A percentile compares a stretch with the other conserved stretches of the same genome.
Conservation (phyloP, 148 eudicot species). For the Amaranthus cruentus region DNA sequence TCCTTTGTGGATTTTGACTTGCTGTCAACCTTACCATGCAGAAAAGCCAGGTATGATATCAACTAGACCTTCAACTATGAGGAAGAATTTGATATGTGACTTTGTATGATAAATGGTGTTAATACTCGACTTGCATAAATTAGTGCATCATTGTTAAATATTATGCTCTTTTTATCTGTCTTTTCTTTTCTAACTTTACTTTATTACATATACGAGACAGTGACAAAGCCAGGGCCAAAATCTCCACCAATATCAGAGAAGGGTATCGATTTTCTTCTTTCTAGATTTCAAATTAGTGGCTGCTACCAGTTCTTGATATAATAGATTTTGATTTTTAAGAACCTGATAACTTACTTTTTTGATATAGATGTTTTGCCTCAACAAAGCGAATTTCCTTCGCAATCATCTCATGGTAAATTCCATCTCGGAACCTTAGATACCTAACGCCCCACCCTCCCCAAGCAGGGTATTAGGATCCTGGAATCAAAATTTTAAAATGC, state of each 20-base stretch:
- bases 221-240: neutral
- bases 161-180: no score
- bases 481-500: no score
- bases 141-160: neutral
- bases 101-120: no score
- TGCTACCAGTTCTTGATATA: no score
- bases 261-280: conserved; percentile 9
- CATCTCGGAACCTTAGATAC: neutral
- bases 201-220: conserved; percentile 6
- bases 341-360: neutral
- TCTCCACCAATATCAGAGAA: neutral
- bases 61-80: neutral
- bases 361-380: neutral
- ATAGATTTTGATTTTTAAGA: neutral
- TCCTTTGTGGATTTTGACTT: conserved; percentile 32
- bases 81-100: neutral
- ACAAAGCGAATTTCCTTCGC: neutral
- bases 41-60: conserved; percentile 16
- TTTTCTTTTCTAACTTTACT: neutral
- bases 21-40: conserved; percentile 26
- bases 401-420: neutral
- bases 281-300: neutral
- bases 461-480: no score
- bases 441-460: neutral
- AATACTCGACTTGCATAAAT: neutral